Base-by-base conservation (phyloP, 768 basidiomycete species). In the Amanita molliuscula region DNA sequence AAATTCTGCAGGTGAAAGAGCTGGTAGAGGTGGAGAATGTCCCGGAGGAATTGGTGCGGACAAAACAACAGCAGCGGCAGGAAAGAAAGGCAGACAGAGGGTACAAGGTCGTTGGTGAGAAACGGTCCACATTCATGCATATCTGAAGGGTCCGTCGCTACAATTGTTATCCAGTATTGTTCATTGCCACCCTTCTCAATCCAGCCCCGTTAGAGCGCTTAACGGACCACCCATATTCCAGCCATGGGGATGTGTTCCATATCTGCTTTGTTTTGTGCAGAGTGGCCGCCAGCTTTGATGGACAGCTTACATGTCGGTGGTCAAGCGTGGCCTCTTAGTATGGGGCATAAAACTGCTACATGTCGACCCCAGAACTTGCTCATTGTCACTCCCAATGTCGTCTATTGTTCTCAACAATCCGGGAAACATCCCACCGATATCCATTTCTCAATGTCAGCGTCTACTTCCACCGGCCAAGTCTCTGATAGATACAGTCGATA, bases 21-120 rank as follows among this genome's bases (percentile, higher is more conserved):
- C 70, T 97, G 38, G 78, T 96, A 8, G 77, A 86, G 60, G 92
- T 97, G 37, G 75, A 82, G 63, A 95, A 94, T 61, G 91, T 96
- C 13, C 77, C 83, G 0, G 69, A 70, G 21, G 71, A 73, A 29
- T 68, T 74, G 49, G 88, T 91, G 21, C 73, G 75, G 67, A 83
- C 79, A n/a, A 80, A 81, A 61, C 67, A 76, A 54, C 74, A 88
- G 66, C 81, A 84, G 69, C 73, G 79, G 56, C 62, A 65, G 58
- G 83, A 84, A 54, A 70, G 88, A 59, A 79, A 74, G 62, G 77
- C 86, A 8, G 64, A 74, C 9, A 69, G 82, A 40, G 89, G 88
- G 11, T 92, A 85, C 53, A 72, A 72, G 44, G 77, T 89, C 16
- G 64, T 76, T 37, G 69, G 71, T 7, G 63, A 59, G 44, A 63